A percentile compares a stretch with the other conserved stretches of the same genome.
Evolutionary conservation across 2,329 filamentous ascomycete genomes (phyloP).

Genomic region (Leptographium radiaticola): DNA sequence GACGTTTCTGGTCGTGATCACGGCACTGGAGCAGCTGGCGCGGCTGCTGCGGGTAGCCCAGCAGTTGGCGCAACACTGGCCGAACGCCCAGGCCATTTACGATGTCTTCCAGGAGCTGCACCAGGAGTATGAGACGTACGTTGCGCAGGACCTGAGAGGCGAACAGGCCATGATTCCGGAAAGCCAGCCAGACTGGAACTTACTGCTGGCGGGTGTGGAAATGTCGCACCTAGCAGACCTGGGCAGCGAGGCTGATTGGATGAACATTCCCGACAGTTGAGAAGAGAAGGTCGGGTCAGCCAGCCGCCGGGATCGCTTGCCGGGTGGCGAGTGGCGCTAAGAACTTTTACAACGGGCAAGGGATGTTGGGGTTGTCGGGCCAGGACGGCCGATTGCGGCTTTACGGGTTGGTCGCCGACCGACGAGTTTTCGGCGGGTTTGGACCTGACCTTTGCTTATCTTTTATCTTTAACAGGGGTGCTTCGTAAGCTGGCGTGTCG

Average conservation of each 20-base stretch:
- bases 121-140: conserved; percentile 2
- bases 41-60: background rate
- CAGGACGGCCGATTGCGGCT: no score
- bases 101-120: conserved; percentile 3
- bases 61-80: conserved; percentile 1
- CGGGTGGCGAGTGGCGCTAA: no score
- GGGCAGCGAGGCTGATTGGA: background rate
- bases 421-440: no score
- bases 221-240: background rate
- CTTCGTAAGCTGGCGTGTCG: no score
- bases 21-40: background rate
- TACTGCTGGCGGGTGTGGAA: background rate
- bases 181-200: background rate
- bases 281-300: background rate
- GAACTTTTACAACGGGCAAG: no score
- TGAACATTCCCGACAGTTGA: background rate
- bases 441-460: no score
- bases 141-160: background rate
- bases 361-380: no score
- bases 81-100: conserved; percentile 1
- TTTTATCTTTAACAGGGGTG: no score
- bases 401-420: no score
- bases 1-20: background rate
- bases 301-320: no score
- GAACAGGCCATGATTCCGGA: conserved; percentile 1